Evolutionary conservation across 1,139 yeast species (phyloP), one percentile per base, ranked within the genome.

Genomic region (Candida sanyaensis): DNA sequence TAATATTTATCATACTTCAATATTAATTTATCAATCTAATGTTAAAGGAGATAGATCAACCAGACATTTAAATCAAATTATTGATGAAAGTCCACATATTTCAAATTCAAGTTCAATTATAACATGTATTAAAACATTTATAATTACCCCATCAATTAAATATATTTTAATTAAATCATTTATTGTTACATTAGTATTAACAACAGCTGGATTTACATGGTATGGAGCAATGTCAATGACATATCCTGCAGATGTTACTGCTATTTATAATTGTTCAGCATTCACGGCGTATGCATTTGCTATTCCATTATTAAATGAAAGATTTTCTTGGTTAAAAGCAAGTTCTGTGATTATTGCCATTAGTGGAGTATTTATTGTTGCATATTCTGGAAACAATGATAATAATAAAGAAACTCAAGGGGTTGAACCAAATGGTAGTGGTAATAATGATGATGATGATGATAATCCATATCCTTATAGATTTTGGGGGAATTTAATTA

Each of bases 221-320:
- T 90, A 88, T 62, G 80, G 88, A 13, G 86, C 96, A 6, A 88
- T 90, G 82, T 75, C 84, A 28, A 68, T 88, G 64, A 86, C 96
- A 1, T 87, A 91, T 36, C 90, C 96, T 0, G 78, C 91, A 2
- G 96, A 90, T 60, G 86, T 90, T 28, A 89, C 96, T 3, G 96
- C 96, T 8, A 90, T 90, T 53, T 90, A 89, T 68, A 90, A 90
- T 68, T 88, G 96, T 61, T 85, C 92, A 10, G 96, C 96, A 0
- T 89, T 90, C 62, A 86, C 92, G 6, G 96, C 96, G 0, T 86
- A 90, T 60, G 81, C 89, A 5, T 89, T 90, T 66, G 91, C 96
- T 2, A 84, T 90, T 28, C 89, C 92, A 1, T 65, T 90, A 39
- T 73, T 90, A 45, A 68, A 75, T 37, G 97, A 90, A 58, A 71